These are phyloP conservation scores for Grosmannia penicillata DNA, from an alignment of 2,329 filamentous ascomycete genomes.

Conservation along the genomic window DNA sequence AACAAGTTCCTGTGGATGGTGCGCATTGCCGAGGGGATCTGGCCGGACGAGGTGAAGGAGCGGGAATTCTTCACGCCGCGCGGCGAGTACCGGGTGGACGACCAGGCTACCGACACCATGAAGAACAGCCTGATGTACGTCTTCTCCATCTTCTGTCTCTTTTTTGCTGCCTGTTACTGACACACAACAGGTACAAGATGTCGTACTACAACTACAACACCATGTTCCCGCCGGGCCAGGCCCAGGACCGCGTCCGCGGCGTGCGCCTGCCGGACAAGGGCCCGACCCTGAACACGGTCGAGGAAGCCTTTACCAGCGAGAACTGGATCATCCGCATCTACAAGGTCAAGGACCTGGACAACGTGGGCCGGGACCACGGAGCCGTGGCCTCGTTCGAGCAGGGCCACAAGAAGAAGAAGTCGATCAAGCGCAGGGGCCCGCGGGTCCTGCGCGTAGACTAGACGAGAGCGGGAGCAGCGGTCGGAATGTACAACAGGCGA, in stretches of 20 bases:
- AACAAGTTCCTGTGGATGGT: constrained; percentile 99
- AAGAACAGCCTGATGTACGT: constrained; percentile 97
- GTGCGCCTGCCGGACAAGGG: constrained; percentile 67
- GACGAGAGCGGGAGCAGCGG: constrained; percentile 4
- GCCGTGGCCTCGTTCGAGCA: constrained; percentile 55
- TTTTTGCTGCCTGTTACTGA: neutral
- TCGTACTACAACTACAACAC: constrained; percentile 95
- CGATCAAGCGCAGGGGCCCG: constrained; percentile 55
- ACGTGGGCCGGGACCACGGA: constrained; percentile 78
- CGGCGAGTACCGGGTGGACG: constrained; percentile 90
- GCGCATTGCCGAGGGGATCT: constrained; percentile 95
- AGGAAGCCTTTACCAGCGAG: constrained; percentile 97
- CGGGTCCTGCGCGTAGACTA: constrained; percentile 61
- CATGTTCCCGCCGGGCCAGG: constrained; percentile 85
- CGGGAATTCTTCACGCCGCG: constrained; percentile 87
- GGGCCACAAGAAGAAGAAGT: constrained; percentile 74
- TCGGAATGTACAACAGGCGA: neutral
- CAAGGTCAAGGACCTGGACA: constrained; percentile 98
- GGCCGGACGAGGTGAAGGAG: constrained; percentile 98
- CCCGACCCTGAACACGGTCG: constrained; percentile 73
- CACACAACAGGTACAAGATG: constrained; percentile 83
- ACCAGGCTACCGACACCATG: constrained; percentile 90
- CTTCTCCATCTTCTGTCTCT: neutral
- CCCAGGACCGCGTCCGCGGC: constrained; percentile 76
- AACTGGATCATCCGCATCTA: constrained; percentile 99